Evolutionary conservation across 768 basidiomycete genomes (phyloP), one percentile per base, ranked within the genome.

Genomic region (Hemileccinum rubropunctum): DNA sequence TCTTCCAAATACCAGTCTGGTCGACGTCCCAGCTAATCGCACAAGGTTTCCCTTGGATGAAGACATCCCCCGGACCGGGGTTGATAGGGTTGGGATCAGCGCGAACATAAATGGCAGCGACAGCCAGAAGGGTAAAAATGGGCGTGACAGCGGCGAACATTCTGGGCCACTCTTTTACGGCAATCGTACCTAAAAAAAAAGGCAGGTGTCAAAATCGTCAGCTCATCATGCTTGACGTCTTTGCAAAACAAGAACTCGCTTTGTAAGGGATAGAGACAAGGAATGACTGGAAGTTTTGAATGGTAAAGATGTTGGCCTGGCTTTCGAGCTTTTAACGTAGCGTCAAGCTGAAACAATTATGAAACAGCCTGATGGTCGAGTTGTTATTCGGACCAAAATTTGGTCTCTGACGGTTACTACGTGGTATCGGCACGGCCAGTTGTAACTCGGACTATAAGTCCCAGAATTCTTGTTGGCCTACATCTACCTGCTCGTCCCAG

Each of bases 21-120:
- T 90, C 88, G 7, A 71, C 75, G 1, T 60, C 60, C 90, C 91
- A 93, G 11, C 63, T 58, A 37, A 85, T 73, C 26, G 63, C 56
- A 60, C 89, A 92, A 3, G 69, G 60, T 10, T 65, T 42, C 17
- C 88, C 88, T 47, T 77, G 71, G 36, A 79, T 78, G 73, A 77
- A 87, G 21, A 76, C 59, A 37, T 76, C 70, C 36, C 80, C 80
- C 7, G 86, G 86, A 7, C 74, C 73, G 20, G 91, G 88, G 21
- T 66, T 74, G 44, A 61, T 75, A 36, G 91, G 90, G 7, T 54
- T 64, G 15, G 82, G 80, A 34, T 82, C 79, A 14, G 86, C 86
- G 43, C 65, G 73, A n/a, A 71, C 80, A 32, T 68, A 47, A 45
- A 43, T 58, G 26, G 72, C 62, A 30, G 60, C 42, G 15, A 68